These are phyloP conservation scores for Pleurotus pulmonarius DNA, from an alignment of 768 basidiomycete species.

Conservation along the genomic window DNA sequence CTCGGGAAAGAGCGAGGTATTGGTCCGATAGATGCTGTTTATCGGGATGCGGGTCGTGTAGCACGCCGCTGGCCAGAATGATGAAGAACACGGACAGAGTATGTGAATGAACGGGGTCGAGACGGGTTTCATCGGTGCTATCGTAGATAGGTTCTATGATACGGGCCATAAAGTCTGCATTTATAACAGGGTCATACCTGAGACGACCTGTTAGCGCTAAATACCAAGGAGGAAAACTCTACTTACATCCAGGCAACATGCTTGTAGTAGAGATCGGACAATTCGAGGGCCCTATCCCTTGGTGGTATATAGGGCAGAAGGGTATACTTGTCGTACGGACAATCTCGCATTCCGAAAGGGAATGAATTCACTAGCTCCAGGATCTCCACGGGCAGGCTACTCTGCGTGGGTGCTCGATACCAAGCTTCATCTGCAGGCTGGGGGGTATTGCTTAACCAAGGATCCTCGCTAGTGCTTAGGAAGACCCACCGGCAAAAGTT, in stretches of 20 bases:
- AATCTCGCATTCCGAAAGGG: conserved; percentile 43
- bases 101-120: conserved; percentile 39
- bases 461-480: not conserved
- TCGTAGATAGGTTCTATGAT: conserved; percentile 43
- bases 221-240: not conserved
- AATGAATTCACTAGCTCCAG: conserved; percentile 43
- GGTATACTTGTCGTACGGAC: conserved; percentile 28
- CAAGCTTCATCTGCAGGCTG: conserved; percentile 14
- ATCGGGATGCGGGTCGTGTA: conserved; percentile 37
- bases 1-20: conserved; percentile 46
- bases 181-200: conserved; percentile 44
- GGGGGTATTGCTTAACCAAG: not conserved
- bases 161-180: conserved; percentile 34
- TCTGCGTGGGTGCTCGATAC: conserved; percentile 13
- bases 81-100: conserved; percentile 51
- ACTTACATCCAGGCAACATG: conserved; percentile 47
- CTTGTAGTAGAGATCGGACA: conserved; percentile 39
- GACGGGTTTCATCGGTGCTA: conserved; percentile 21
- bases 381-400: conserved; percentile 40
- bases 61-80: conserved; percentile 41
- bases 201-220: too few relatives aligned
- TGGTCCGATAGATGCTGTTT: conserved; percentile 28
- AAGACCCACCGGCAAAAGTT: conserved; percentile 28
- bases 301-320: conserved; percentile 39
- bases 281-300: conserved; percentile 32